phyloP scores from a whole-genome alignment of 768 basidiomycete genomes.

The Fomitopsis pulvina region DNA sequence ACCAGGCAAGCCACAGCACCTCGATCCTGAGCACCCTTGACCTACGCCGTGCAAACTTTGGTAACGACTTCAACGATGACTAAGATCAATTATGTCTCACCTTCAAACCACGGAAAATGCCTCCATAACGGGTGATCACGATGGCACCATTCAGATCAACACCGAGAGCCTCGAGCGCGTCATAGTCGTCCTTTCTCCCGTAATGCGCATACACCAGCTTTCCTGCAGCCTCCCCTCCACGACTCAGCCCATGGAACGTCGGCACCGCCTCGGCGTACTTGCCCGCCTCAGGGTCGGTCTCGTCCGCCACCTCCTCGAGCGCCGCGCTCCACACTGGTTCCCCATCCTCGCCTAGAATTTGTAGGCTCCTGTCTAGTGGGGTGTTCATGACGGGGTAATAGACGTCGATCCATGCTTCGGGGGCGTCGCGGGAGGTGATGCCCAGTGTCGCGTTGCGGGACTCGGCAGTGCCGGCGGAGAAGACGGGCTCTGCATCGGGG shows the following conservation, averaged over 20 bases:
- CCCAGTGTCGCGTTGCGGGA: slow-evolving; percentile 64
- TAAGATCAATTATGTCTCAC: slow-evolving; percentile 25
- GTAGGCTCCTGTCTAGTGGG: slow-evolving; percentile 59
- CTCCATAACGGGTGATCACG: slow-evolving; percentile 72
- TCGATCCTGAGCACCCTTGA: slow-evolving; percentile 77
- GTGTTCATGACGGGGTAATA: slow-evolving; percentile 90
- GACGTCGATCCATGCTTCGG: slow-evolving; percentile 75
- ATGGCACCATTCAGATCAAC: slow-evolving; percentile 73
- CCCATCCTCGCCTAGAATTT: slow-evolving; percentile 56
- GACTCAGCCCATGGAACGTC: slow-evolving; percentile 83
- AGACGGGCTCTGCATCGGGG: slow-evolving; percentile 47
- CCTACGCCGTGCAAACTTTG: slow-evolving; percentile 33
- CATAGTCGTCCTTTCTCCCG: slow-evolving; percentile 69
- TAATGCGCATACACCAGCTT: slow-evolving; percentile 75
- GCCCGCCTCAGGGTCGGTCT: slow-evolving; percentile 65
- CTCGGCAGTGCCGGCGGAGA: slow-evolving; percentile 57
- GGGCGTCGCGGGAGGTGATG: slow-evolving; percentile 36
- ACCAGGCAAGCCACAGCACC: slow-evolving; percentile 77
- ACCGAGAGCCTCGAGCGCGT: slow-evolving; percentile 53
- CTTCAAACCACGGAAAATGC: slow-evolving; percentile 81
- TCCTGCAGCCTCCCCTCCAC: slow-evolving; percentile 67
- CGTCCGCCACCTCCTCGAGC: slow-evolving; percentile 68
- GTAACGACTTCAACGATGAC: neutral
- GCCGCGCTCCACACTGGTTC: slow-evolving; percentile 59
- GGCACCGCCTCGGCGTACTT: slow-evolving; percentile 62